Conservation (phyloP, 495 filamentous ascomycete species). For the Rostrohypoxylon terebratum region DNA sequence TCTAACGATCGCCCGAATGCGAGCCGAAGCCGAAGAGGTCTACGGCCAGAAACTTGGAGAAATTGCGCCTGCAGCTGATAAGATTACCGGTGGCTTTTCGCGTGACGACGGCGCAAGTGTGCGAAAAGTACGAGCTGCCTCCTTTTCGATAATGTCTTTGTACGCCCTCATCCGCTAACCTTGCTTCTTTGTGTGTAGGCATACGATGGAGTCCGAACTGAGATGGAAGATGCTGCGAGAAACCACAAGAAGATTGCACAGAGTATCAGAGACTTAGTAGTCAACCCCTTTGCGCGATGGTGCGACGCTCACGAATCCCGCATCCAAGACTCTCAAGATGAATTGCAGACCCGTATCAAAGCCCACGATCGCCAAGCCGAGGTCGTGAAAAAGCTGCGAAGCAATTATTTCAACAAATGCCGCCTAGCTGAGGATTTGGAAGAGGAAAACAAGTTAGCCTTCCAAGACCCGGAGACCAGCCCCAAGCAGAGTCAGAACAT, state of each 20-base stretch:
- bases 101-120: constrained; percentile 97
- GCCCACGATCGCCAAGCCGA: constrained; percentile 93
- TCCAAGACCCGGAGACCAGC: constrained; percentile 78
- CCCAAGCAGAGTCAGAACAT: constrained; percentile 61
- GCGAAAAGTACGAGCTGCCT: constrained; percentile 75
- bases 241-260: constrained; percentile 95
- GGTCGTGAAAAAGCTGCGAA: constrained; percentile 87
- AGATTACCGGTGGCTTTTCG: constrained; percentile 83
- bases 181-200: constrained; percentile 65
- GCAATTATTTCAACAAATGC: constrained; percentile 98
- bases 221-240: constrained; percentile 92
- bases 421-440: constrained; percentile 94
- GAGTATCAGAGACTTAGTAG: constrained; percentile 95
- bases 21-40: constrained; percentile 92
- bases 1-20: constrained; percentile 88
- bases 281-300: constrained; percentile 93
- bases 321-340: constrained; percentile 92
- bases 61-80: constrained; percentile 85
- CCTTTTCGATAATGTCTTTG: constrained; percentile 7
- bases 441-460: constrained; percentile 97
- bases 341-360: constrained; percentile 89
- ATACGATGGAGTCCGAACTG: constrained; percentile 92
- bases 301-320: constrained; percentile 92
- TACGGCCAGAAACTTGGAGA: constrained; percentile 86
- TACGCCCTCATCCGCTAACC: constrained; percentile 32